Percentiles rank a stretch among this genome's conserved stretches.
Evolutionary conservation across 257 asterid genomes (phyloP).

Genomic region (Capsicum rhomboideum): DNA sequence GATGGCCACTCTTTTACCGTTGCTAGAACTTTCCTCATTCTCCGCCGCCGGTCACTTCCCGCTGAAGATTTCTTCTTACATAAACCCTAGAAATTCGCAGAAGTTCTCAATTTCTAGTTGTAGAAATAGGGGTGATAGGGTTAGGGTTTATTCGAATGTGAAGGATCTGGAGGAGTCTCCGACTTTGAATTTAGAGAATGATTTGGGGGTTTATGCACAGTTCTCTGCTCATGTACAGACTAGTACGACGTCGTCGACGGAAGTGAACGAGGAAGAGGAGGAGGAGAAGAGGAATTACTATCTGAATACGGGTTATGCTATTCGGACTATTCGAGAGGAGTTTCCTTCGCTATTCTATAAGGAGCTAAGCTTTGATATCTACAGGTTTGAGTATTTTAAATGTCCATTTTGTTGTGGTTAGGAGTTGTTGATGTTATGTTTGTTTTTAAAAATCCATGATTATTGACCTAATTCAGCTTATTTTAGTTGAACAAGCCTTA

Average conservation of each 20-base stretch:
- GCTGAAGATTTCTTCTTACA: background rate
- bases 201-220: constrained; percentile 33
- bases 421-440: background rate
- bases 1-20: constrained; percentile 29
- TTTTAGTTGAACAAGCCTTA: background rate
- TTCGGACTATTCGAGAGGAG: constrained; percentile 86
- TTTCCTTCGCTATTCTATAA: constrained; percentile 63
- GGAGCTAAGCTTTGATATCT: constrained; percentile 75
- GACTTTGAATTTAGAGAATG: constrained; percentile 31
- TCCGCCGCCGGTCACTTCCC: constrained; percentile 7
- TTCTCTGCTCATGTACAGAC: constrained; percentile 39
- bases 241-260: constrained; percentile 27
- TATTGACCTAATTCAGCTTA: background rate
- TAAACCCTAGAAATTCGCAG: background rate
- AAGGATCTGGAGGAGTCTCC: constrained; percentile 47
- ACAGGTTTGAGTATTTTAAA: constrained; percentile 41
- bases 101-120: background rate
- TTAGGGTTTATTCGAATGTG: constrained; percentile 36
- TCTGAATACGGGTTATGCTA: constrained; percentile 83
- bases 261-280: constrained; percentile 45
- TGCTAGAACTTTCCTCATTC: constrained; percentile 23
- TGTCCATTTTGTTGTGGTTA: background rate
- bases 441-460: background rate
- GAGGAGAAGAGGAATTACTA: constrained; percentile 76
- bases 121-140: constrained; percentile 21